Evolutionary conservation across 2,329 filamentous ascomycete genomes (phyloP), one percentile per base, ranked within the genome.

Genomic region (Aureobasidium sp.): DNA sequence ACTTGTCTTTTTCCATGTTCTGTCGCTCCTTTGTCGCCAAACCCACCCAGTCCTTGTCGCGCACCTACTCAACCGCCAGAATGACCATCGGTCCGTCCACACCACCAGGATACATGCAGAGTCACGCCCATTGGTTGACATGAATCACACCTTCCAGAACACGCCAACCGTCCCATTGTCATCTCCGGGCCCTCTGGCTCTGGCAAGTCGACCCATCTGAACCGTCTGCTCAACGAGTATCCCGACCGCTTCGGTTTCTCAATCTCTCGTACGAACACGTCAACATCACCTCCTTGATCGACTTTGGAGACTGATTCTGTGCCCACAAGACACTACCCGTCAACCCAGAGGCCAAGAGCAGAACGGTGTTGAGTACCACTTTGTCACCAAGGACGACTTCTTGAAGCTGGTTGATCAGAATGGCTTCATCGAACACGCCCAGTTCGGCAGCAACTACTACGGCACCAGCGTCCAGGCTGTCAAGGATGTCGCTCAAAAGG

Each of bases 401-500:
- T 76, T 85, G 69, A 77, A 80, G 45, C 80, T 94, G 63, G 84
- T 90, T 60, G 78, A 74, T n/a, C 73, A 83, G 61, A 79, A 83
- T 60, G 88, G 85, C 11, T 96, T 96, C 74, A 86, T 96, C 64
- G 92, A 96, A 79, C 84, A 88, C 77, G 92, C 92, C 59, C 78
- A 87, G 72, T 96, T 96, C 73, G 86, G 90, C 42, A 86, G 84
- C 59, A 96, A 96, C 76, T 78, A 84, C 69, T 96, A 96, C 75
- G 92, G 92, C 60, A 96, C 91, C 5, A 89, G 84, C 71, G 85
- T 90, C 69, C 79, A 81, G 74, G 90, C 90, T 29, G 90, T 96
- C 64, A 82, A 86, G 73, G 84, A 89, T 69, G 85, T 92, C 72
- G 82, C 82, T 2, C 81, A 83, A 63, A 84, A 86, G 75, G 81